Conservation (phyloP, 768 basidiomycete genomes). For the Hirschioporus abietinus region DNA sequence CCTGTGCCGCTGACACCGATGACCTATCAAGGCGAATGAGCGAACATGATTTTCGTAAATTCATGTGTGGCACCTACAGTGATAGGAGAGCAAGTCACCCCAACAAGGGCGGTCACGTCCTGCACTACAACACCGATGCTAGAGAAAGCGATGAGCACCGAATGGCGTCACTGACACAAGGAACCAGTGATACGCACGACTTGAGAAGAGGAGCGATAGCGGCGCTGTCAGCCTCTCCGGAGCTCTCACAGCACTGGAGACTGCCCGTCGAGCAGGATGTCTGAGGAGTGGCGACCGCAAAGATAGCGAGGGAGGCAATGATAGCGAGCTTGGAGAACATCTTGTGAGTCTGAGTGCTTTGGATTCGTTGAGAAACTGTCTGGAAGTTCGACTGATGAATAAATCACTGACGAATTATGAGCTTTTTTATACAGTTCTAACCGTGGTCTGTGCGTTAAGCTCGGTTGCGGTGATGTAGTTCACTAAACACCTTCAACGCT, state of each 20-base stretch:
- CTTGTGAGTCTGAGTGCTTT: not conserved
- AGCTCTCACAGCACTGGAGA: slow-evolving; percentile 13
- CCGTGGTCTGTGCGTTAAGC: not conserved
- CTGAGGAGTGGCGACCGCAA: not conserved
- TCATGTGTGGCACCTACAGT: slow-evolving; percentile 12
- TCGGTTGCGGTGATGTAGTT: not conserved
- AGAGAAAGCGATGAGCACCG: not conserved
- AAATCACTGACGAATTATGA: not conserved
- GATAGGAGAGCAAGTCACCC: slow-evolving; percentile 29
- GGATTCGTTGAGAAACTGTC: not conserved
- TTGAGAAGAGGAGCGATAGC: slow-evolving; percentile 13
- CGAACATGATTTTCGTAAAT: not conserved
- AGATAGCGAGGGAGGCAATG: slow-evolving; percentile 3
- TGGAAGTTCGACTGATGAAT: not conserved
- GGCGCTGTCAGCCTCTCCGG: slow-evolving; percentile 4
- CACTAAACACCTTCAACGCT: not conserved
- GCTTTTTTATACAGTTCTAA: not conserved
- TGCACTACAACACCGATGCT: slow-evolving; percentile 15
- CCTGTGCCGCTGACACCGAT: slow-evolving; percentile 4
- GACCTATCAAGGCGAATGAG: not conserved
- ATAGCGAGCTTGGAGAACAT: slow-evolving; percentile 4
- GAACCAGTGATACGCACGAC: not conserved
- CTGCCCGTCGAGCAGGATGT: slow-evolving; percentile 10
- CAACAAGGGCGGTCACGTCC: slow-evolving; percentile 14
- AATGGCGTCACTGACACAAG: not conserved